Conservation (phyloP, 1,139 yeast genomes). For the Suhomyces guaymorum region DNA sequence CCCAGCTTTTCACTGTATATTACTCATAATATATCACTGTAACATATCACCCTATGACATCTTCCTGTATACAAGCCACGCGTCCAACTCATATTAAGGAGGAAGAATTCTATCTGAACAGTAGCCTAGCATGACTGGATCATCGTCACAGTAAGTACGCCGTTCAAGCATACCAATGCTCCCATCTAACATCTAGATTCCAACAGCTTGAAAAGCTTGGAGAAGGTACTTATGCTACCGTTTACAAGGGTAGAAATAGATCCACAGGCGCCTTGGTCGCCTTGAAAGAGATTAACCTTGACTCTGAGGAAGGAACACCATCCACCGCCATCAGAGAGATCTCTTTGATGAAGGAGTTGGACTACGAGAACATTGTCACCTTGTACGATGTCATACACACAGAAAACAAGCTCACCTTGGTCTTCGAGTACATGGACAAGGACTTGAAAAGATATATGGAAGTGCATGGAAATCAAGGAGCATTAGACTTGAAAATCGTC, state of each 20-base stretch:
- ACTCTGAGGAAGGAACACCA: constrained; percentile 97
- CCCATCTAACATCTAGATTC: constrained; percentile 29
- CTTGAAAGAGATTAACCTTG: constrained; percentile 88
- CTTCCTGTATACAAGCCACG: constrained; percentile 2
- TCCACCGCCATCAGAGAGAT: constrained; percentile 97
- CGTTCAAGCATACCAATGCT: not conserved
- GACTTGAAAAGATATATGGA: constrained; percentile 96
- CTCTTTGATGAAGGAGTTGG: constrained; percentile 92
- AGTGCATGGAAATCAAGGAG: constrained; percentile 77
- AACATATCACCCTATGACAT: no score
- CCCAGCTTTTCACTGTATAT: constrained; percentile 1
- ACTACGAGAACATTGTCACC: constrained; percentile 91
- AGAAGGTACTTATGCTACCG: constrained; percentile 98
- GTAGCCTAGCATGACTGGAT: constrained; percentile 24
- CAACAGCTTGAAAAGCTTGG: constrained; percentile 85
- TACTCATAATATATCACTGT: no score
- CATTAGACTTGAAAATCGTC: constrained; percentile 74
- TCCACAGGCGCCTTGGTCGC: constrained; percentile 94
- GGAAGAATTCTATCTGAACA: not conserved
- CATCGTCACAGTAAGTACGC: constrained; percentile 32
- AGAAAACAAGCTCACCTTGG: constrained; percentile 90
- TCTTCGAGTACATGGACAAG: constrained; percentile 91
- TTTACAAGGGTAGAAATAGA: constrained; percentile 90
- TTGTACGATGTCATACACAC: constrained; percentile 95
- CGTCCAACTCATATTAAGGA: not conserved